These are phyloP conservation scores for Capsella rubella DNA, from an alignment of 441 rosid species.

Conservation along the genomic window DNA sequence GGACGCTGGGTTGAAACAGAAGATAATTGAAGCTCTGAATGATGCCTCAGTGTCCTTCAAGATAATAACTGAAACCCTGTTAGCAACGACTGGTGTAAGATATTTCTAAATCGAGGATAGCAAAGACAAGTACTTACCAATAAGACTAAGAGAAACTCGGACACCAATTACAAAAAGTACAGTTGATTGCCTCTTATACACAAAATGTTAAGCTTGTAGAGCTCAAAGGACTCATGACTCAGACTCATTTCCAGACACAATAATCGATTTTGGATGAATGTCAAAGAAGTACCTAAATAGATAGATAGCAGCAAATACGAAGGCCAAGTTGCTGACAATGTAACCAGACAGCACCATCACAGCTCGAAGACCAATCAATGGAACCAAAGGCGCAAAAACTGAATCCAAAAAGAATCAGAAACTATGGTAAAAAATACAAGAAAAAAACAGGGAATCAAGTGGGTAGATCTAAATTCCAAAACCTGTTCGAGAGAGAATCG, in stretches of 20 bases:
- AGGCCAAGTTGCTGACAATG: conserved; percentile 68
- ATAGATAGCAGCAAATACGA: conserved; percentile 74
- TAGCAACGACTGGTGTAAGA: conserved; percentile 39
- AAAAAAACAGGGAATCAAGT: neutral
- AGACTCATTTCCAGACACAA: no score
- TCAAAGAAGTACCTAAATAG: conserved; percentile 62
- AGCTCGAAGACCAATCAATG: conserved; percentile 74
- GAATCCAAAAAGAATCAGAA: conserved; percentile 26
- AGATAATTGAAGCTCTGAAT: conserved; percentile 69
- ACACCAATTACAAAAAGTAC: neutral
- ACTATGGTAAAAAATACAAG: neutral
- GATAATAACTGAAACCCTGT: conserved; percentile 75
- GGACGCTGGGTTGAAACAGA: conserved; percentile 95
- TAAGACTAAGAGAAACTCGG: neutral
- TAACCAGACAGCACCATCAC: conserved; percentile 83
- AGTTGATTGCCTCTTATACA: neutral
- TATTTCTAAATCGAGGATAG: conserved; percentile 10
- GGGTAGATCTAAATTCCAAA: conserved; percentile 2
- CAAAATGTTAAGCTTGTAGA: neutral
- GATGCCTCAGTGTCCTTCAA: conserved; percentile 76
- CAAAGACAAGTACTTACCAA: neutral
- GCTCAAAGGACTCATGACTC: conserved; percentile 7
- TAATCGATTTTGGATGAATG: neutral
- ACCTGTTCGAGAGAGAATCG: conserved; percentile 71
- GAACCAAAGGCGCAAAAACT: conserved; percentile 80